Percentiles rank a stretch among this genome's conserved stretches.
Conservation (phyloP, 352 stramenopile species). For the Sclerospora graminicola region DNA sequence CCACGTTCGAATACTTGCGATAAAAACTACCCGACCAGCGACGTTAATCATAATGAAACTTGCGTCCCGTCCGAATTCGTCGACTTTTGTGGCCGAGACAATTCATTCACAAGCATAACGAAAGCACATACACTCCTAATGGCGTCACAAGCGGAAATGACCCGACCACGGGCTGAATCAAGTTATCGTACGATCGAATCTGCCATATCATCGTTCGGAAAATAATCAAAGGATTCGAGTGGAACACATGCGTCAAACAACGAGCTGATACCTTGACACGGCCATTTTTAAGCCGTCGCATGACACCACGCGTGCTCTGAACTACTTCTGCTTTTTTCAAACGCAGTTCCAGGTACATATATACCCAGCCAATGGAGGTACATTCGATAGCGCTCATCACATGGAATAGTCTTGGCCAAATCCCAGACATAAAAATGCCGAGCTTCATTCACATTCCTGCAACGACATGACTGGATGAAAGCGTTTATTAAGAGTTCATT, state of each 20-base stretch:
- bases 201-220: constrained; percentile 93
- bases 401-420: constrained; percentile 61
- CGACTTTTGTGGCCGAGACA: constrained; percentile 75
- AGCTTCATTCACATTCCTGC: constrained; percentile 66
- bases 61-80: constrained; percentile 87
- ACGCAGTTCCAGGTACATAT: constrained; percentile 41
- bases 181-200: constrained; percentile 97
- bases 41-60: constrained; percentile 89
- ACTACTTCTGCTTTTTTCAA: too few species aligned
- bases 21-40: constrained; percentile 91
- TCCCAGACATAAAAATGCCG: constrained; percentile 75
- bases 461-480: constrained; percentile 70
- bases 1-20: constrained; percentile 87
- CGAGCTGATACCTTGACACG: constrained; percentile 68
- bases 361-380: constrained; percentile 49
- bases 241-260: constrained; percentile 78
- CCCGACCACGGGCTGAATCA: too few species aligned
- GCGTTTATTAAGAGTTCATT: constrained; percentile 46
- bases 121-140: constrained; percentile 91
- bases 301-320: too few species aligned
- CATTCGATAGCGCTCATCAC: constrained; percentile 72
- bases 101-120: constrained; percentile 85
- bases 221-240: constrained; percentile 90
- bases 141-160: constrained; percentile 90
- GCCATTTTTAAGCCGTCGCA: constrained; percentile 66